phyloP scores from a whole-genome alignment of 441 rosid species.

The Erodium moschatum region DNA sequence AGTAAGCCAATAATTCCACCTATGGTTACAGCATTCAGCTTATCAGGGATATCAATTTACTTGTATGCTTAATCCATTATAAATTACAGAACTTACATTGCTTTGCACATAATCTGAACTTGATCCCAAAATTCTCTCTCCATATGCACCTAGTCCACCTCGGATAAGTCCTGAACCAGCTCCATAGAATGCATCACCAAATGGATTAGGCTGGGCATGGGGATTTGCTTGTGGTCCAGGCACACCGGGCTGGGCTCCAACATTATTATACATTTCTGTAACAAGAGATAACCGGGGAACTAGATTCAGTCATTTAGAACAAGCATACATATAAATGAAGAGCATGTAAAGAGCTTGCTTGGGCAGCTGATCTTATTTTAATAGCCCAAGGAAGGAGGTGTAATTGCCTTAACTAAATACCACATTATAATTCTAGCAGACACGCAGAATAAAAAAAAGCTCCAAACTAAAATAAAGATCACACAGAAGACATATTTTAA shows the following conservation, averaged over 20 bases:
- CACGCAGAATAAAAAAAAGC: too few species aligned
- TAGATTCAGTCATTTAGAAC: slow-evolving; percentile 5
- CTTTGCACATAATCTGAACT: slow-evolving; percentile 93
- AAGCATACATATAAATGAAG: not conserved
- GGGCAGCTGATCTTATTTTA: not conserved
- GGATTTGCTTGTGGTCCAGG: slow-evolving; percentile 46
- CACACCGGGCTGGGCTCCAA: slow-evolving; percentile 58
- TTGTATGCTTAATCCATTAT: not conserved
- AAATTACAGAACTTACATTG: slow-evolving; percentile 48
- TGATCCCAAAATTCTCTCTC: slow-evolving; percentile 76
- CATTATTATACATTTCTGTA: slow-evolving; percentile 66
- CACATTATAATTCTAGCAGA: too few species aligned
- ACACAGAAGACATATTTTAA: too few species aligned
- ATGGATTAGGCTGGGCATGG: slow-evolving; percentile 73
- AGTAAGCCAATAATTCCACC: not conserved
- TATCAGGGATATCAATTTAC: not conserved
- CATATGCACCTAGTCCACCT: slow-evolving; percentile 85
- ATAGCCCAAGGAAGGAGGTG: not conserved
- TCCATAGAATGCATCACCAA: slow-evolving; percentile 79
- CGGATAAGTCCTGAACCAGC: slow-evolving; percentile 88
- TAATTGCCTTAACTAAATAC: too few species aligned
- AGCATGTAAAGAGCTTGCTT: not conserved
- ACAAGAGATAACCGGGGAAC: slow-evolving; percentile 8
- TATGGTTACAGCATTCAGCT: not conserved
- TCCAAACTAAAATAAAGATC: too few species aligned